Base-by-base conservation (phyloP, 2,329 filamentous ascomycete species). In the Lojkania enalia region DNA sequence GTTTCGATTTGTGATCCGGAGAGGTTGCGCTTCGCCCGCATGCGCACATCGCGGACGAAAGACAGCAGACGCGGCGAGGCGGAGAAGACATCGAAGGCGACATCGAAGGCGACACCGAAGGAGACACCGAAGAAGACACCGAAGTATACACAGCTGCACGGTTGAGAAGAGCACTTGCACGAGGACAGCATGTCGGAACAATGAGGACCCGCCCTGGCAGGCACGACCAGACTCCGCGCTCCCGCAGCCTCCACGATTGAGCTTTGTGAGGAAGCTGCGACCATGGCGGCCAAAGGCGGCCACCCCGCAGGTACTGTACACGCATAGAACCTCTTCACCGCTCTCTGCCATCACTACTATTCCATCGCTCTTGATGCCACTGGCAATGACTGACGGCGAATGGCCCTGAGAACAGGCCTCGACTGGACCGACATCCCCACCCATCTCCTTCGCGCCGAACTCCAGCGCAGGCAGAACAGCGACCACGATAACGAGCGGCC, bases 381-480 rank as follows among this genome's bases (percentile, higher is more conserved):
- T 9, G 39, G 20, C 39, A 35, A 43, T 48, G 35, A 52, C 56
- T 63, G 44, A 64, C 51, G 31, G 13, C 14, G 42, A 5, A 31
- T 23, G 14, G n/a, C 35, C 19, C 12, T 19, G 9, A 7, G 9
- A 9, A 4, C 38, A 67, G 65, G 57, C 52, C 53, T 61, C 32
- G 50, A 61, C 51, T 73, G 69, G 65, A 53, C 61, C 40, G 61
- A 70, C 45, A 62, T 75, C 20, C 71, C 74, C 12, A 69, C 70
- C 36, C 60, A 68, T 36, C 46, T 76, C 36, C 73, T 81, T 27
- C 73, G 67, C 48, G 74, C 72, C 25, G 78, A 81, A 64, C 65
- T 82, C 23, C 64, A 63, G 42, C 70, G 77, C 56, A 68, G 79
- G 61, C 72, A 78, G 57, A 65, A 72, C 39, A n/a, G n/a, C n/a